Base-by-base conservation (phyloP, 257 asterid species). In the Galeopsis tetrahit region DNA sequence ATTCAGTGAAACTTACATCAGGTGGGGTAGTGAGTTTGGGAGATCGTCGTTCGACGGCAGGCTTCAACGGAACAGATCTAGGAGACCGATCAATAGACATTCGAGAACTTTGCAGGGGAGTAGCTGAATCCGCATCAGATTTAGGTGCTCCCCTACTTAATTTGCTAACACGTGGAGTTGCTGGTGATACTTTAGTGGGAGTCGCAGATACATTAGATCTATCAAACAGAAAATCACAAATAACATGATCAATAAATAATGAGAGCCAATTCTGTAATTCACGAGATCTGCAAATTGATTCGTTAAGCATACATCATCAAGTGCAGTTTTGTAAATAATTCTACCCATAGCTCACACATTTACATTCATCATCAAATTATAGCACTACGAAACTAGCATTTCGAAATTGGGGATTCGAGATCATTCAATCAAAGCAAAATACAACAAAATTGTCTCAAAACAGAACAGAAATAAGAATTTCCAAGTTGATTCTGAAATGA, bases 131-230 rank as follows among this genome's bases (percentile, higher is more conserved):
- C 13, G 86, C 83, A 82, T 84, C 91, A 17, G 95, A 75, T 79
- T 94, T 94, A 46, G 82, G 76, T 67, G 82, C 74, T 73, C 89
- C 96, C 73, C 93, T 81, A 79, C 81, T 76, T 4, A 69, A 31
- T 79, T 73, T 90, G 81, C 78, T 84, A 55, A 68, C 65, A 61
- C 96, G 86, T 32, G 91, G 87, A 57, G 88, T 59, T 52, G 83
- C 85, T 6, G 87, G 78, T 6, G 95, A 77, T 53, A 80, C 84
- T 75, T 87, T 88, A 36, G 82, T 69, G 10, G 97, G 96, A 80
- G 90, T 84, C 51, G 83, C 96, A 60, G 86, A 75, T 35, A 73
- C 61, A 32, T 89, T 81, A 76, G 97, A 91, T 91, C 97, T 91
- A 69, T 6, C 11, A 70, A 58, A 17, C 48, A 78, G 63, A 78